Evolutionary conservation across 78 protist genomes (phyloP).

Genomic region (slime mould (Dictyostelium discoideum)): DNA sequence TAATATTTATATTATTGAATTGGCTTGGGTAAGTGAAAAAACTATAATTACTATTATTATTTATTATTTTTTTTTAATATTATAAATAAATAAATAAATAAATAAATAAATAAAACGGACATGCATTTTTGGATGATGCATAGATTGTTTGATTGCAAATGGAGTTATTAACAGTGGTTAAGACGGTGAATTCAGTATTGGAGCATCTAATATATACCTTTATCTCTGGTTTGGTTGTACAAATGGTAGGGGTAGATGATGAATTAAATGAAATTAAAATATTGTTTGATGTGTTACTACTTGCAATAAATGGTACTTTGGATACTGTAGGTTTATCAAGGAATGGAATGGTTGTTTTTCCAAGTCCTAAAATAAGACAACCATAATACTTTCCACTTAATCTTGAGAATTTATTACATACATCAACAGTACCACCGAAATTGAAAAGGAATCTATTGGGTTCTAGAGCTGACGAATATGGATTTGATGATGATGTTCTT

Average conservation of each 20-base stretch:
- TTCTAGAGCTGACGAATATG: background rate
- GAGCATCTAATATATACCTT: background rate
- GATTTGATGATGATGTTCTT: background rate
- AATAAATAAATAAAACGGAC: no score
- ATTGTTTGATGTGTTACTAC: background rate
- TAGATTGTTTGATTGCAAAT: background rate
- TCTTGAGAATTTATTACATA: background rate
- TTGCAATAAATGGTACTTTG: background rate
- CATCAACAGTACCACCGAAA: background rate
- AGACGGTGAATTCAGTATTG: background rate
- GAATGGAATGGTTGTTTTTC: background rate
- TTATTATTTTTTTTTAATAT: no score
- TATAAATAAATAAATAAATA: no score
- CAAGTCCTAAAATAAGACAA: background rate
- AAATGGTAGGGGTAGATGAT: background rate
- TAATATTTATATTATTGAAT: no score
- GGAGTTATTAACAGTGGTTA: background rate
- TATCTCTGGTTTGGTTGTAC: background rate
- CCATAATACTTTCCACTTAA: background rate
- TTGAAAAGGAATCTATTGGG: background rate
- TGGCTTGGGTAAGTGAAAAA: slow-evolving; percentile 26
- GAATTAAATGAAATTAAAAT: background rate
- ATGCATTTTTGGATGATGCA: background rate
- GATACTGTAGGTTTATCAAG: background rate
- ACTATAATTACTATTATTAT: no score